Conservation (phyloP, 1,284 basidiomycete species). For the Leccinum pallidistipes region DNA sequence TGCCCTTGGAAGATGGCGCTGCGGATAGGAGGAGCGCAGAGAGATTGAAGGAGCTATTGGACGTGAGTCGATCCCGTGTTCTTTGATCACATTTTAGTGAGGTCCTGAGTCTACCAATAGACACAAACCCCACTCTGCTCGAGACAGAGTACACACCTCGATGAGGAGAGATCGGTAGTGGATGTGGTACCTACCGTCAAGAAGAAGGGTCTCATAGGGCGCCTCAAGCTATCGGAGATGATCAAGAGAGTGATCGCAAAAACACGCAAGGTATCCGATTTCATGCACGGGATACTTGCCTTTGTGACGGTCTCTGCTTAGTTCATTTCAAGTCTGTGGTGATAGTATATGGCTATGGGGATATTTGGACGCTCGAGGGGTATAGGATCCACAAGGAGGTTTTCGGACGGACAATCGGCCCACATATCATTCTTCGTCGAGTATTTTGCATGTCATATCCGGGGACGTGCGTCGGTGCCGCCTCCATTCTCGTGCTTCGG, state of each 20-base stretch:
- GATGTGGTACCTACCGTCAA: constrained; percentile 9
- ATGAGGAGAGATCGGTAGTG: constrained; percentile 3
- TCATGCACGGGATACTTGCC: constrained; percentile 16
- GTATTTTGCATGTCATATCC: constrained; percentile 24
- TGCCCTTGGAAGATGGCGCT: constrained; percentile 1
- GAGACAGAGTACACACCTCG: constrained; percentile 6
- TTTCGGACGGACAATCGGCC: constrained; percentile 14
- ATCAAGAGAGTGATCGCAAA: constrained; percentile 24
- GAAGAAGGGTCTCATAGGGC: constrained; percentile 10
- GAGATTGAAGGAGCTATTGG: constrained; percentile 19
- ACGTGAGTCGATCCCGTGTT: constrained; percentile 13
- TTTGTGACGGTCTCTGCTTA: constrained; percentile 23
- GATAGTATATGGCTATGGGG: constrained; percentile 3
- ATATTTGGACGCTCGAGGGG: constrained; percentile 3
- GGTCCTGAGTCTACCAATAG: constrained; percentile 19
- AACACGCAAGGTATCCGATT: constrained; percentile 26
- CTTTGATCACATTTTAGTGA: background rate
- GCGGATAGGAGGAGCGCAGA: constrained; percentile 7
- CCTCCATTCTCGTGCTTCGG: constrained; percentile 10
- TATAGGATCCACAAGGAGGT: background rate
- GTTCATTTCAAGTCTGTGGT: constrained; percentile 28
- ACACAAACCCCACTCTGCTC: constrained; percentile 4
- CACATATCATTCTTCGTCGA: constrained; percentile 19
- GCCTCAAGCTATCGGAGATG: constrained; percentile 21
- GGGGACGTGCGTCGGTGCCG: constrained; percentile 8